Evolutionary conservation across 2,329 filamentous ascomycete species (phyloP).

Genomic region (Botrytis porri): DNA sequence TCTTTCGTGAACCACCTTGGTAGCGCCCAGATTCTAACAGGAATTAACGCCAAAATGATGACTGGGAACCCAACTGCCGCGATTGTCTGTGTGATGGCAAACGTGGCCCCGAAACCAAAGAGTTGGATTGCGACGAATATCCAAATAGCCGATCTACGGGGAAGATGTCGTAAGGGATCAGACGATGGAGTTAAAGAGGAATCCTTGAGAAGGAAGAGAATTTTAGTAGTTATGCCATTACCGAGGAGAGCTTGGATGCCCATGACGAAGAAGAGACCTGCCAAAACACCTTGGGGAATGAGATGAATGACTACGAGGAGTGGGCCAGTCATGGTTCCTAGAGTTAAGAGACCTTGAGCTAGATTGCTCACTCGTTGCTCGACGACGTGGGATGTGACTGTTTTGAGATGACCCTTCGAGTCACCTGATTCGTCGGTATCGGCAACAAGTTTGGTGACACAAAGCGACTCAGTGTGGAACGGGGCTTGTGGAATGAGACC

Average conservation of each 20-base stretch:
- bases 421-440: constrained; percentile 50
- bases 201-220: constrained; percentile 68
- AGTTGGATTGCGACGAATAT: constrained; percentile 67
- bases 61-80: constrained; percentile 75
- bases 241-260: constrained; percentile 72
- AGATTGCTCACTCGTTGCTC: constrained; percentile 80
- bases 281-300: constrained; percentile 76
- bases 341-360: constrained; percentile 71
- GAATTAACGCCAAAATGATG: constrained; percentile 33
- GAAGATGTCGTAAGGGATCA: constrained; percentile 59
- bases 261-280: constrained; percentile 83
- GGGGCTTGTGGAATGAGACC: constrained; percentile 81
- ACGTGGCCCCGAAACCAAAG: constrained; percentile 70
- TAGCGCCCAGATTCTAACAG: constrained; percentile 41
- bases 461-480: constrained; percentile 76
- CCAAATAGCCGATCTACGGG: constrained; percentile 67
- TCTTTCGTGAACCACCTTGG: constrained; percentile 34
- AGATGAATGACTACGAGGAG: constrained; percentile 71
- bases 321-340: constrained; percentile 76
- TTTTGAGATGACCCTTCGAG: constrained; percentile 56
- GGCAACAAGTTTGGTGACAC: constrained; percentile 58
- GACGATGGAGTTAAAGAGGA: constrained; percentile 54
- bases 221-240: constrained; percentile 74
- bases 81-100: constrained; percentile 80
- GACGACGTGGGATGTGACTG: constrained; percentile 60